Conservation (phyloP, 495 filamentous ascomycete genomes). For the Tuber microsphaerosporum region DNA sequence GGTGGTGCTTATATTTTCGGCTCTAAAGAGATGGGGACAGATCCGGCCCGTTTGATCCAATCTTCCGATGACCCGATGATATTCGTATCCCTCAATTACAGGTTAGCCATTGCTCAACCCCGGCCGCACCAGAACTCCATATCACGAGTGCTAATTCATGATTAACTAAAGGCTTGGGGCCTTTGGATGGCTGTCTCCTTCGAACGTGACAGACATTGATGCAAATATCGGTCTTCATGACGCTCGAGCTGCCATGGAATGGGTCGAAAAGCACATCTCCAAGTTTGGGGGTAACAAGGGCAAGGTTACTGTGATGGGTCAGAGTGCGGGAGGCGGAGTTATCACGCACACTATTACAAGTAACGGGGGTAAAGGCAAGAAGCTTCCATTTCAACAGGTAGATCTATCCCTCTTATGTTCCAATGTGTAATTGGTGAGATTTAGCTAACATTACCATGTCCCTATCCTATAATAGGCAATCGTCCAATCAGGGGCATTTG, state of each 20-base stretch:
- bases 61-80: conserved; percentile 52
- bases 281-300: conserved; percentile 62
- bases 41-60: conserved; percentile 48
- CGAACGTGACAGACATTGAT: conserved; percentile 47
- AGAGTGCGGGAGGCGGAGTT: conserved; percentile 61
- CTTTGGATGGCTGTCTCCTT: conserved; percentile 56
- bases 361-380: conserved; percentile 23
- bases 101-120: conserved; percentile 40
- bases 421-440: neutral
- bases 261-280: conserved; percentile 64
- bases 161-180: conserved; percentile 45
- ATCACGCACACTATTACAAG: conserved; percentile 39
- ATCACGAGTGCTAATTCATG: neutral
- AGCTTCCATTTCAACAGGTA: conserved; percentile 36
- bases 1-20: conserved; percentile 56
- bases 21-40: conserved; percentile 46
- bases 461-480: conserved; percentile 26
- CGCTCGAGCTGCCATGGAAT: conserved; percentile 61
- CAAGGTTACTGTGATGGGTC: conserved; percentile 59
- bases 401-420: neutral
- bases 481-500: conserved; percentile 19
- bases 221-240: conserved; percentile 61
- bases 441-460: neutral
- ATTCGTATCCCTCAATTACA: conserved; percentile 58
- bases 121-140: neutral